Evolutionary conservation across 805 yeast genomes (phyloP).

Genomic region (Candida germanica): DNA sequence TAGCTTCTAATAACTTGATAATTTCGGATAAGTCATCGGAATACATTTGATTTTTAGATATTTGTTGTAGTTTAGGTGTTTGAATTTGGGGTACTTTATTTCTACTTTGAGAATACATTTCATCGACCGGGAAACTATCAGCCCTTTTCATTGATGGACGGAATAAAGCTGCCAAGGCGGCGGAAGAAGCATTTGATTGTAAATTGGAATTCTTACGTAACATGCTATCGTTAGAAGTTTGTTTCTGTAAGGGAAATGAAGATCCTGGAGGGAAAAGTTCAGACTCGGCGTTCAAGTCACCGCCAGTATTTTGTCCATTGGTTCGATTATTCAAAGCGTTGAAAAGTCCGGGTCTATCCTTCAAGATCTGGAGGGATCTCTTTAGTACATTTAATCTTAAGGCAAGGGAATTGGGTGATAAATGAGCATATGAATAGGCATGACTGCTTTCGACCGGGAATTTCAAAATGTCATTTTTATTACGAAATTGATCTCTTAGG

Average conservation of each 20-base stretch:
- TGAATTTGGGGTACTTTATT: background rate
- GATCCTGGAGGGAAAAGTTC: background rate
- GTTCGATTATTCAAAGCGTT: slow-evolving; percentile 16
- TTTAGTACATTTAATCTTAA: slow-evolving; percentile 71
- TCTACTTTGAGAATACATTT: slow-evolving; percentile 10
- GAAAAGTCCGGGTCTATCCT: slow-evolving; percentile 57
- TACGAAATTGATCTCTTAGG: slow-evolving; percentile 10
- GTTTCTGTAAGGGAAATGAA: slow-evolving; percentile 4
- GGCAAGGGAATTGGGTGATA: slow-evolving; percentile 78
- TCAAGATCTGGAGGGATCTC: slow-evolving; percentile 69
- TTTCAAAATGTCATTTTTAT: slow-evolving; percentile 42
- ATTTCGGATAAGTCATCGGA: slow-evolving; percentile 46
- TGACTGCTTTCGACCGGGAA: slow-evolving; percentile 80
- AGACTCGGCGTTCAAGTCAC: background rate
- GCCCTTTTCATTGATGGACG: slow-evolving; percentile 35
- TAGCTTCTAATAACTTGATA: slow-evolving; percentile 45
- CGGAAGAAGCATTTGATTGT: slow-evolving; percentile 44
- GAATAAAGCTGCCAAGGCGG: slow-evolving; percentile 46
- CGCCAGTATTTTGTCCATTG: background rate
- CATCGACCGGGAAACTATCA: slow-evolving; percentile 33
- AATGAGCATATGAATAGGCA: slow-evolving; percentile 79
- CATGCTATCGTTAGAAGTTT: background rate
- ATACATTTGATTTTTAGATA: slow-evolving; percentile 7
- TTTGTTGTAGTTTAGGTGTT: slow-evolving; percentile 1
- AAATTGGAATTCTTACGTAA: slow-evolving; percentile 27